These are phyloP conservation scores for Pythium insidiosum DNA, from an alignment of 352 stramenopile genomes.

Conservation along the genomic window DNA sequence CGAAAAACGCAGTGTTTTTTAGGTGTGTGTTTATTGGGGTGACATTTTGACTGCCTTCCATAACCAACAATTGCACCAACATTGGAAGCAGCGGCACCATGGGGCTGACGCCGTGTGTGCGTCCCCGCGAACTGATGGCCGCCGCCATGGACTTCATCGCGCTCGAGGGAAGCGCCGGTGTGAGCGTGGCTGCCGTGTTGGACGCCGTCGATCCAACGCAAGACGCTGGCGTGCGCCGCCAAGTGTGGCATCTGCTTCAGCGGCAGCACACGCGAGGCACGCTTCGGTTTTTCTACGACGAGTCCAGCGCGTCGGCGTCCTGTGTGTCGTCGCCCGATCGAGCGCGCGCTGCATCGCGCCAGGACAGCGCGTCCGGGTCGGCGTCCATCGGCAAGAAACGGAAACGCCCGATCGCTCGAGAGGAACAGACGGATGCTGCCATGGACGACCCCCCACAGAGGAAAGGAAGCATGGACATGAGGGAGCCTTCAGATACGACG, in stretches of 20 bases:
- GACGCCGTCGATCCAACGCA: constrained; percentile 25
- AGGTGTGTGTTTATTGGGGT: too few species aligned
- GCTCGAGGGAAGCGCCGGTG: constrained; percentile 37
- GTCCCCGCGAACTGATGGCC: constrained; percentile 38
- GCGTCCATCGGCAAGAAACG: constrained; percentile 40
- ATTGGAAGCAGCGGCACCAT: background rate
- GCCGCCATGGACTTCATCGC: constrained; percentile 56
- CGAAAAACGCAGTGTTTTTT: too few species aligned
- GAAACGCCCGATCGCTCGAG: constrained; percentile 24
- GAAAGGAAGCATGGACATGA: too few species aligned
- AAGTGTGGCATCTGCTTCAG: constrained; percentile 47
- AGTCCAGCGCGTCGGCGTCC: background rate
- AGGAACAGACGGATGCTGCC: background rate
- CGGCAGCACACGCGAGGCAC: constrained; percentile 30
- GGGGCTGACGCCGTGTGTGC: constrained; percentile 5
- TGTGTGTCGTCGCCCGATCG: background rate
- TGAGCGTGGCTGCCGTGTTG: constrained; percentile 33
- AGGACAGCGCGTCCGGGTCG: background rate
- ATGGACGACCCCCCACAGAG: too few species aligned
- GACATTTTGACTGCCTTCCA: too few species aligned
- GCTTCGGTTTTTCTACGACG: constrained; percentile 42
- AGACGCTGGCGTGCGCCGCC: constrained; percentile 33
- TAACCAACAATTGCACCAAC: background rate
- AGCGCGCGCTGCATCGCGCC: background rate
- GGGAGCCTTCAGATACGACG: too few species aligned